Base-by-base conservation (phyloP, 2,329 filamentous ascomycete genomes). In the Phaeosphaeria sp. region DNA sequence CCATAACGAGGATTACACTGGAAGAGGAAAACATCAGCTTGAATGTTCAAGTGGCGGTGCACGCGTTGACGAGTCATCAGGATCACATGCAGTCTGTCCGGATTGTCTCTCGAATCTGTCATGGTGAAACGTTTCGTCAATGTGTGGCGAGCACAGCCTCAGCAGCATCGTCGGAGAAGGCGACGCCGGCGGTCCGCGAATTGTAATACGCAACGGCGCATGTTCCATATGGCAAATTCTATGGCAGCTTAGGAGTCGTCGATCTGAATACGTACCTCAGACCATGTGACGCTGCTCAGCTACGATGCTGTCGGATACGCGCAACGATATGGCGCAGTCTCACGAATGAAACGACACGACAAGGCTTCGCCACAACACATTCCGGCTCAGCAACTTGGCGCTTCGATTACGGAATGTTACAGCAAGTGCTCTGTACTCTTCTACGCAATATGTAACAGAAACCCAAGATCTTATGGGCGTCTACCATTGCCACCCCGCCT, bases 11-110 rank as follows among this genome's bases (percentile, higher is more conserved):
- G 56, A 57, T 33, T 54, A 64, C 63, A 59, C 55, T 45, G 53
- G 49, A 52, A 51, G 52, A 51, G 57, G 53, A 50, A 49, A 45
- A 39, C 46, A 33, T 73, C 30, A 36, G 30, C 30, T 36, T 13
- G 30, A 36, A 36, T 36, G 30, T 36, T 36, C 30, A 36, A 36
- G 72, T 74, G 73, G 72, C 72, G 67, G 72, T 75, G 72, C 71
- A 71, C 21, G 20, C 30, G 21, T 61, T 56, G 54, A 60, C 40
- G 55, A 65, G 49, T 60, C 49, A 63, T 39, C 53, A 59, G 53
- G 64, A 53, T 71, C 68, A 70, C 66, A 64, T 70, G 66, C 56
- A 48, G 39, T 33, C 42, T 51, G 30, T 61, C 64, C 59, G 60
- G 64, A 60, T 63, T 58, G 51, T 64, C 46, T 53, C 25, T 50